Base-by-base conservation (phyloP, 495 filamentous ascomycete species). In the Friedmanniomyces simplex region DNA sequence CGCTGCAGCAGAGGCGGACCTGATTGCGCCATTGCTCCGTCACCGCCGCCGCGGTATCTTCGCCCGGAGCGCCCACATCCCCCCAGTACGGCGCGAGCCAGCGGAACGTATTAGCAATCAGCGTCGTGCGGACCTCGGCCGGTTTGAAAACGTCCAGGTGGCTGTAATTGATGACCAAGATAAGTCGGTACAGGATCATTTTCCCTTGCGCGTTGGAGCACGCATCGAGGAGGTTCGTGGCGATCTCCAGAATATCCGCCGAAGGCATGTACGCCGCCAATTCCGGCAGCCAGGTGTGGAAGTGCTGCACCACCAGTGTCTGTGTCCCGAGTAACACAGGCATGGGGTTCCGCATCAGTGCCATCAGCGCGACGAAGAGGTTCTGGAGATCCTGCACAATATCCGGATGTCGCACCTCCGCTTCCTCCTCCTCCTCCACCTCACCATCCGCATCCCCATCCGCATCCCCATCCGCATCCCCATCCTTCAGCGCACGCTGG, bases 81-180 rank as follows among this genome's bases (percentile, higher is more conserved):
- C 93, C 93, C 93, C 93, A 99, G 71, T 97, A 89, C 8, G 91
- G 91, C 1, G 83, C 86, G 63, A 99, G 79, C 93, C 93, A 99
- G 61, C 84, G 74, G 36, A 91, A 81, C 20, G 89, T 96, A 64
- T 89, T 93, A 39, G 83, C 79, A 56, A 85, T 84, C 52, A 96
- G 72, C 22, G 79, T 82, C 28, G 79, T 77, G 54, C 85, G 78
- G 60, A 91, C 83, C 57, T 90, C 84, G 0, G 83, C 81, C 10
- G 84, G 76, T 37, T 84, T 77, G 71, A 97, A 96, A 20, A 95
- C 73, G 21, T 85, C 82, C 12, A 91, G 72, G 45, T 83, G 83
- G 4, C 86, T 87, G 66, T 93, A 87, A 67, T 95, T 89, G 66
- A 95, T 85, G 60, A 97, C 91, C 14, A 97, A 76, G 8, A 96